These are phyloP conservation scores for Eimeria zaria DNA, from an alignment of 169 alveolate genomes.

Conservation along the genomic window DNA sequence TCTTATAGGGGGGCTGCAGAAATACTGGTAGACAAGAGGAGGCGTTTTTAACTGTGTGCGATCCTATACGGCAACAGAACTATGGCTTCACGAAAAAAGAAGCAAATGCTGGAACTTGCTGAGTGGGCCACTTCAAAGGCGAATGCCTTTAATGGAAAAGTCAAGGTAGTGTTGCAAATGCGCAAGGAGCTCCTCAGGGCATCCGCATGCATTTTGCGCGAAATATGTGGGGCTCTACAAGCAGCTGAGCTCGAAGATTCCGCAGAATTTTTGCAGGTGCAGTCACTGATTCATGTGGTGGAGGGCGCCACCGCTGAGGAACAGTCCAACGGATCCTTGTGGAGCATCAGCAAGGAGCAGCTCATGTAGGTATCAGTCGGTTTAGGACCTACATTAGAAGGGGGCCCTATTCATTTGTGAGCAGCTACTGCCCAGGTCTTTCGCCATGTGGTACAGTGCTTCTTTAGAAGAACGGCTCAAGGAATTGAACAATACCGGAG, in stretches of 20 bases:
- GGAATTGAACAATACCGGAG: slow-evolving; percentile 33
- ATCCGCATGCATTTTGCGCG: slow-evolving; percentile 9
- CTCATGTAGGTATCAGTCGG: slow-evolving; percentile 24
- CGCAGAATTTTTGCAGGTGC: not conserved
- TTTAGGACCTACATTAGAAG: not conserved
- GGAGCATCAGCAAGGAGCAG: slow-evolving; percentile 60
- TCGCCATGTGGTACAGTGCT: not conserved
- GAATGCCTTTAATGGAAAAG: slow-evolving; percentile 3
- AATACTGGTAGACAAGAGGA: not conserved
- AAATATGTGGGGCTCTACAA: slow-evolving; percentile 9
- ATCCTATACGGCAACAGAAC: not conserved
- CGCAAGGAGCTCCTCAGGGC: slow-evolving; percentile 63
- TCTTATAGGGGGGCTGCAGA: not conserved
- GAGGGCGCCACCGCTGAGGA: slow-evolving; percentile 9
- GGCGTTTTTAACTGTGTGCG: not conserved
- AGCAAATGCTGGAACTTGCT: slow-evolving; percentile 42
- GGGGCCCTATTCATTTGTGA: not conserved
- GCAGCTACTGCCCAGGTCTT: not conserved
- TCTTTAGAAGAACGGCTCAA: slow-evolving; percentile 43
- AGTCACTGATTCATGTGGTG: not conserved
- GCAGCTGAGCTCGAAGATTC: not conserved
- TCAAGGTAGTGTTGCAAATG: slow-evolving; percentile 6
- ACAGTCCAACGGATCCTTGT: slow-evolving; percentile 27
- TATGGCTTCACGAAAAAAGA: slow-evolving; percentile 34
- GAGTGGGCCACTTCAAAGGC: slow-evolving; percentile 55